Base-by-base conservation (phyloP, 2,329 filamentous ascomycete genomes). In the Alternaria sp. region DNA sequence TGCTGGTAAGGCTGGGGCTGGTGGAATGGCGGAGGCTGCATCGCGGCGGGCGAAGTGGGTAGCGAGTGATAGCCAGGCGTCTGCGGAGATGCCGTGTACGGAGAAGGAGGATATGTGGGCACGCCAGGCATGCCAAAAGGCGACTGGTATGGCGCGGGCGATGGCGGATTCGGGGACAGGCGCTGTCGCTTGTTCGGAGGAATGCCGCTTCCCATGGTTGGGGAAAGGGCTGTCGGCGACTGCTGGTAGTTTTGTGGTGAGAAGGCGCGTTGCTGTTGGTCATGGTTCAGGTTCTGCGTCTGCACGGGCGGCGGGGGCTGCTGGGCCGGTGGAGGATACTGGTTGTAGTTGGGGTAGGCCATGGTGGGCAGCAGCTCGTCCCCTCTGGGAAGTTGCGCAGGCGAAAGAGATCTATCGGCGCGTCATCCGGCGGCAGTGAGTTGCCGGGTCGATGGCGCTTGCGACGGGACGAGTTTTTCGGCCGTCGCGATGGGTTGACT, bases 111-210 rank as follows among this genome's bases (percentile, higher is more conserved):
- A 41, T 71, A 72, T 3, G 72, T 82, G 83, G 64, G 90, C 21
- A 88, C 28, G 78, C 70, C 37, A 49, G 55, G 55, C 42, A 58
- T 58, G 23, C 50, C 65, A 62, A 71, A 74, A 52, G 69, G 74
- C 51, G 69, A 76, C 62, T 67, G 71, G 54, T 72, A 75, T 5
- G 74, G 83, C 40, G 90, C 72, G 24, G 74, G 83, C 51, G 90
- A 88, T n/a, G 88, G 85, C 56, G 75, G 74, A 56, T 88, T 88
- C 51, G 89, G 88, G 26, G 89, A 91, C 46, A 91, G 80, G 56
- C 87, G 89, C 74, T 85, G 88, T 74, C 90, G 86, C 80, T 95
- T 94, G 58, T 85, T 86, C 14, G 91, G 88, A 48, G 90, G 90
- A 48, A 89, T 68, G 57, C 69, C 68, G 59, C 66, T 64, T 57